Evolutionary conservation across 805 yeast species (phyloP).

Genomic region (Naumovozyma baii): DNA sequence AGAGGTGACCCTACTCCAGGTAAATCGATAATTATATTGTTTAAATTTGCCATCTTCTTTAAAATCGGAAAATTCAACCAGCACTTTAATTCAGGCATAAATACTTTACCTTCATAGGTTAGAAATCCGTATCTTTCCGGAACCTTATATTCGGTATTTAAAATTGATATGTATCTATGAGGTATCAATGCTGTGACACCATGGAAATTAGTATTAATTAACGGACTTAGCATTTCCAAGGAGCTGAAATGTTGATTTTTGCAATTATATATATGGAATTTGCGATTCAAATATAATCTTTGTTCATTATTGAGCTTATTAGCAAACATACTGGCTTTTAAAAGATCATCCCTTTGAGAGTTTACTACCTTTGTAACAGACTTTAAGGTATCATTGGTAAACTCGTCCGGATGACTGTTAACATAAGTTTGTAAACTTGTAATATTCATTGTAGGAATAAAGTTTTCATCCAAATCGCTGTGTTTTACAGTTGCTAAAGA

Average conservation of each 20-base stretch:
- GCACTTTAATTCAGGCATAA: constrained; percentile 42
- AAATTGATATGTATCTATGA: constrained; percentile 32
- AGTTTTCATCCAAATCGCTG: constrained; percentile 4
- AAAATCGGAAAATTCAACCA: constrained; percentile 37
- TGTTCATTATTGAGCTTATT: constrained; percentile 22
- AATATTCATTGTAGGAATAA: constrained; percentile 6
- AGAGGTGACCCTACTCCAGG: constrained; percentile 9
- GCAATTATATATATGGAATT: constrained; percentile 39
- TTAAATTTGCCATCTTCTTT: constrained; percentile 12
- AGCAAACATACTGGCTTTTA: constrained; percentile 9
- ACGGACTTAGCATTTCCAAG: constrained; percentile 43
- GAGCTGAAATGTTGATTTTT: constrained; percentile 50
- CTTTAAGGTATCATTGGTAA: constrained; percentile 3
- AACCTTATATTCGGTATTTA: constrained; percentile 41
- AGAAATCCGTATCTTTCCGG: constrained; percentile 29
- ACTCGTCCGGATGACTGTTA: constrained; percentile 7
- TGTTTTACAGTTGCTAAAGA: too few species aligned
- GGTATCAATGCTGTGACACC: constrained; percentile 56
- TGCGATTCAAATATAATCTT: constrained; percentile 29
- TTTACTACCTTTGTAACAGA: constrained; percentile 8
- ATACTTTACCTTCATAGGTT: constrained; percentile 35
- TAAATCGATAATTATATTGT: constrained; percentile 6
- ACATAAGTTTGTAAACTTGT: constrained; percentile 7
- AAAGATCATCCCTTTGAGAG: constrained; percentile 7
- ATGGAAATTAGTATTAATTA: constrained; percentile 44